A percentile compares a stretch with the other conserved stretches of the same genome.
Conservation (phyloP, 169 alveolate species). For the Amoebophrya sp. region DNA sequence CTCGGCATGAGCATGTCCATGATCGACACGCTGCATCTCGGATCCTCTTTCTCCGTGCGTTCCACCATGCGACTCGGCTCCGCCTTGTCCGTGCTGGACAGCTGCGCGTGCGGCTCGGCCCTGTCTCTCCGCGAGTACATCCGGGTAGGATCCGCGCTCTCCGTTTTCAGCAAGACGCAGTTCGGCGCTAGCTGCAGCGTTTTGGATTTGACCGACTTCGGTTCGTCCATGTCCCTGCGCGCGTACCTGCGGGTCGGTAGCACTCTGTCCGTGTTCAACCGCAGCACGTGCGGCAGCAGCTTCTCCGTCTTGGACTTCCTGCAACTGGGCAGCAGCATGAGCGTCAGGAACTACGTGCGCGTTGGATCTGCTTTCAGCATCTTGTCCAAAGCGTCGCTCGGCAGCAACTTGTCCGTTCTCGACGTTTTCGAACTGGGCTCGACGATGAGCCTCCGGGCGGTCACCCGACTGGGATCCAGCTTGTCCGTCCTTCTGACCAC, state of each 20-base stretch:
- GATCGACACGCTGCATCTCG: neutral
- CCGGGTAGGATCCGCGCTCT: neutral
- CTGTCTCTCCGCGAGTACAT: neutral
- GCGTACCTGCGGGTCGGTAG: neutral
- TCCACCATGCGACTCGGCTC: neutral
- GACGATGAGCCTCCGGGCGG: neutral
- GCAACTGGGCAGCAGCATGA: neutral
- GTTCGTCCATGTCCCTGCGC: neutral
- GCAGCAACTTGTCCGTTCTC: constrained; percentile 9
- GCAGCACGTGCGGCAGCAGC: neutral
- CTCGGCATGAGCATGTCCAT: neutral
- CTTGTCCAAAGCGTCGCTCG: neutral
- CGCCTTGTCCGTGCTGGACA: constrained; percentile 19
- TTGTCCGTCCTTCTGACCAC: neutral
- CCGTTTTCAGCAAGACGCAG: neutral
- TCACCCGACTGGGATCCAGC: constrained; percentile 7
- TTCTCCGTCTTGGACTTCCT: neutral
- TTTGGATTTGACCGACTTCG: neutral
- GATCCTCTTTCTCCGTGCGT: neutral
- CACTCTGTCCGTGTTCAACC: neutral
- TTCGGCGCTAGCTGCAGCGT: neutral
- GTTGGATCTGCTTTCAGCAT: neutral
- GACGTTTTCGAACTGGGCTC: neutral
- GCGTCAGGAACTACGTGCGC: neutral
- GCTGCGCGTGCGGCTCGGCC: neutral